Evolutionary conservation across 202 grass and related monocot genomes (phyloP).

Genomic region (Musa balbisiana): DNA sequence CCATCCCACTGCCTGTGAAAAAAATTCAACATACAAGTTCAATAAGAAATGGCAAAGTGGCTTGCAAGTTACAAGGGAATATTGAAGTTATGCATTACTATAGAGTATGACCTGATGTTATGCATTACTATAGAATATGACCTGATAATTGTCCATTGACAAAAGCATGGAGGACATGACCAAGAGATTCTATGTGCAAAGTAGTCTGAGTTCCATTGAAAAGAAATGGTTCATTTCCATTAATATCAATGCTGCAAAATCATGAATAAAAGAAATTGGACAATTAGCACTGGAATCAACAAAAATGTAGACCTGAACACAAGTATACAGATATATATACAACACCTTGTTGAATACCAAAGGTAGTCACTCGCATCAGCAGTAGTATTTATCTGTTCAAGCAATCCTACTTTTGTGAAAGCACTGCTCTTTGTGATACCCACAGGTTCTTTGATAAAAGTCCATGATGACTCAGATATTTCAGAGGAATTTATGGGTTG

Average conservation of each 20-base stretch:
- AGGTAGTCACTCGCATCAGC: slow-evolving; percentile 99
- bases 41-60: background rate
- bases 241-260: slow-evolving; percentile 49
- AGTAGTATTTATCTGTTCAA: slow-evolving; percentile 98
- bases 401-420: slow-evolving; percentile 55
- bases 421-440: slow-evolving; percentile 77
- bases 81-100: no score
- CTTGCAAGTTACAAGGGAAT: background rate
- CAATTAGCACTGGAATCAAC: slow-evolving; percentile 3
- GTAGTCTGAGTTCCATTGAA: slow-evolving; percentile 59
- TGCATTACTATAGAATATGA: slow-evolving; percentile 15
- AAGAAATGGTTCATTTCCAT: slow-evolving; percentile 63
- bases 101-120: background rate
- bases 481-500: slow-evolving; percentile 28
- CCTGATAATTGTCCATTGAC: slow-evolving; percentile 72
- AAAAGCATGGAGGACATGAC: slow-evolving; percentile 80
- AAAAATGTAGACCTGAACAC: background rate
- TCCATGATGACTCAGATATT: slow-evolving; percentile 50
- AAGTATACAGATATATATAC: background rate
- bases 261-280: slow-evolving; percentile 6
- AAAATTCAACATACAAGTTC: slow-evolving; percentile 14
- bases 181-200: slow-evolving; percentile 71
- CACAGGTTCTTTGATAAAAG: slow-evolving; percentile 66
- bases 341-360: slow-evolving; percentile 91
- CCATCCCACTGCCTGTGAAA: slow-evolving; percentile 51